Evolutionary conservation across 208 protist genomes (phyloP), one percentile per base, ranked within the genome.

Genomic region (Leishmania martiniquensis): DNA sequence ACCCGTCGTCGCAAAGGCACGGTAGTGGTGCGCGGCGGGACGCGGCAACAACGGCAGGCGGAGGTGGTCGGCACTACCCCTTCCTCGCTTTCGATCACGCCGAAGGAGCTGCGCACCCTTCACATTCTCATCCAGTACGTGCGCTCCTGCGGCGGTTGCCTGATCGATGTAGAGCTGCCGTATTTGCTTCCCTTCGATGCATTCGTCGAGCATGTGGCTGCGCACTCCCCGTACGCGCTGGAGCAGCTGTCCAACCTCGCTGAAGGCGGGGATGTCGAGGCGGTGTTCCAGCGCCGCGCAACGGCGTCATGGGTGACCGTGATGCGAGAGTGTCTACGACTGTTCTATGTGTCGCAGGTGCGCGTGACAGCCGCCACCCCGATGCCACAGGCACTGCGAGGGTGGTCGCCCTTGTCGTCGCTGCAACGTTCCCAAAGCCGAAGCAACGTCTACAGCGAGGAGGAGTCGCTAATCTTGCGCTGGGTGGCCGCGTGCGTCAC

Each of bases 381-480:
- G 57, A 22, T 20, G n/a, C 78, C 63, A 34, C 22, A 72, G 39
- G 60, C 62, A 29, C 34, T 82, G 72, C 68, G 20, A 10, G 69
- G 32, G 29, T 62, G 83, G 45, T 65, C 49, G 49, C 20, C 84
- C 7, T 73, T 85, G 34, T 47, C 73, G 47, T 57, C 54, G 25
- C 78, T 86, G 42, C 47, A 66, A 10, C 82, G 81, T 25, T 81
- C 84, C 6, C 78, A 92, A 29, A 69, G 59, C 34, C 77, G 78
- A 42, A 97, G 91, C 81, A 97, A 98, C 87, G 78, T 98, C 20
- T 98, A 97, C 86, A 97, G 91, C 68, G 42, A 87, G 20, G 77
- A 93, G 52, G 97, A 99, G 83, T 81, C 81, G 52, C 45, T 97
- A 34, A 82, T 99, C 37, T 85, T 99, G 54, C 80, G 85, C 25